phyloP scores from a whole-genome alignment of 345 rosid genomes.

The Populus euphratica region DNA sequence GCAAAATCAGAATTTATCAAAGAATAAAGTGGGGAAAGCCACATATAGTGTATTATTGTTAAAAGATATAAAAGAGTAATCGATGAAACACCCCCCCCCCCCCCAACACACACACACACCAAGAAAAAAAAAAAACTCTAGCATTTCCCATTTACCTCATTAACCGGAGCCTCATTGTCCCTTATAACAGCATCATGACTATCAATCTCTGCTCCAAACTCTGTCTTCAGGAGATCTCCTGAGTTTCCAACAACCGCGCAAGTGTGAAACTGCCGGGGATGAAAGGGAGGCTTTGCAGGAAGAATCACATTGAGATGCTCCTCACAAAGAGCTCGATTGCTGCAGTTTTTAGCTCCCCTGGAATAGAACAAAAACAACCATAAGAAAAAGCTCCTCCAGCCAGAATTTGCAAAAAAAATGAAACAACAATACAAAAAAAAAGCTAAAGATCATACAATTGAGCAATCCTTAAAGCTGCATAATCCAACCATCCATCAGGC shows the following conservation, averaged over 20 bases:
- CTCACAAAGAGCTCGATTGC: conserved; percentile 78
- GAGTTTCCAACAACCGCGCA: conserved; percentile 98
- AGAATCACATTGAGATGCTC: conserved; percentile 77
- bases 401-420: background rate
- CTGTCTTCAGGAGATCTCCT: conserved; percentile 82
- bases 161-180: conserved; percentile 97
- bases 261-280: conserved; percentile 66
- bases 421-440: background rate
- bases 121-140: background rate
- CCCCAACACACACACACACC: too few relatives aligned
- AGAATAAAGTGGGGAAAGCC: conserved; percentile 9
- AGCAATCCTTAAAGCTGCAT: conserved; percentile 91
- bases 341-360: conserved; percentile 87
- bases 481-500: conserved; percentile 91
- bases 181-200: conserved; percentile 89
- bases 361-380: conserved; percentile 13
- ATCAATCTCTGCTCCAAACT: conserved; percentile 88
- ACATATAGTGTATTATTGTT: background rate
- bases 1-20: conserved; percentile 24
- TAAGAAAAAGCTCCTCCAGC: too few relatives aligned
- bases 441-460: conserved; percentile 56
- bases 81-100: background rate
- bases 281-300: conserved; percentile 86
- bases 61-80: background rate
- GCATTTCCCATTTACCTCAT: conserved; percentile 42